phyloP scores from a whole-genome alignment of 371 early-diverging fungal species.

The Vairimorpha ceranae region DNA sequence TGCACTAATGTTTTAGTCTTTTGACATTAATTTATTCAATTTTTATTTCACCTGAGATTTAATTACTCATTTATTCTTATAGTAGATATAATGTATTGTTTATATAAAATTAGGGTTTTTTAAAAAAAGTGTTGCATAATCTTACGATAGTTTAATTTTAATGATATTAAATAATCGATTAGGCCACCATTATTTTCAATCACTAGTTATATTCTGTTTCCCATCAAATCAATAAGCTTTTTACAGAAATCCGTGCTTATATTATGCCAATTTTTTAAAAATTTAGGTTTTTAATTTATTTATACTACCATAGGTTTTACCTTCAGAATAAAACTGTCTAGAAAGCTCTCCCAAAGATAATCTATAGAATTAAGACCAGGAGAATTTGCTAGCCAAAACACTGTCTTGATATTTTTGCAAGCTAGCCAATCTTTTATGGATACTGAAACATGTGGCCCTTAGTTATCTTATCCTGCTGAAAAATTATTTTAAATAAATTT shows the following conservation, averaged over 20 bases:
- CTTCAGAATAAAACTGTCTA: not conserved
- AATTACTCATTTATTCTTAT: not conserved
- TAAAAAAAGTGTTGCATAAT: not conserved
- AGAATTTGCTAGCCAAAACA: not conserved
- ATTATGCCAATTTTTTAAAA: not conserved
- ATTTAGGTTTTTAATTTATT: not conserved
- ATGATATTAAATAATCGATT: not conserved
- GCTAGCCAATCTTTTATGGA: not conserved
- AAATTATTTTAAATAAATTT: not conserved
- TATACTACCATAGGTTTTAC: not conserved
- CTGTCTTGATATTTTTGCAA: not conserved
- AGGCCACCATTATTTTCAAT: not conserved
- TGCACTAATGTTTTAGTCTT: too few relatives aligned
- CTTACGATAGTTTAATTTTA: not conserved
- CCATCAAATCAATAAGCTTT: not conserved
- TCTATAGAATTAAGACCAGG: not conserved
- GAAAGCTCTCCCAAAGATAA: not conserved
- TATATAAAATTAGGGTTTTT: not conserved
- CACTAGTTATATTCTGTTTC: not conserved
- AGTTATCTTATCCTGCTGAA: not conserved
- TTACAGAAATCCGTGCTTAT: not conserved
- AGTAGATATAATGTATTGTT: not conserved
- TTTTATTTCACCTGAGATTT: not conserved
- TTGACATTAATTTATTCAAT: not conserved
- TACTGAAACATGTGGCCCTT: constrained; percentile 7